Evolutionary conservation across 1,284 basidiomycete genomes (phyloP).

Genomic region (Trichosporon coremiiforme): DNA sequence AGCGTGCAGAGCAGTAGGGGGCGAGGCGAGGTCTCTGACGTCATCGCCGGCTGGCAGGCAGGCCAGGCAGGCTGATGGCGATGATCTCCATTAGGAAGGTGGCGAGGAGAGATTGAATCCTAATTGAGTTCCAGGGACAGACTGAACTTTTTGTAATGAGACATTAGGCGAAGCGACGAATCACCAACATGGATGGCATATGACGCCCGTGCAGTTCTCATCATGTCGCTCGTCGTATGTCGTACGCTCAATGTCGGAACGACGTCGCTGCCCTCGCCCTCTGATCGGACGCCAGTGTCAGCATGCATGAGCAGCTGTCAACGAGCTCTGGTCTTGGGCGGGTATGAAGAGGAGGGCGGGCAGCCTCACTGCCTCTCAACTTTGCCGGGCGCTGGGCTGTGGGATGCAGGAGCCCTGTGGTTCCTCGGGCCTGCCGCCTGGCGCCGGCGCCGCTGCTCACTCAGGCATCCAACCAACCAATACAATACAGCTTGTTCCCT

Average conservation of each 20-base stretch:
- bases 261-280: neutral
- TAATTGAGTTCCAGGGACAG: slow-evolving; percentile 1
- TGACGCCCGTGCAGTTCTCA: neutral
- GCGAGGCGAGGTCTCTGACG: neutral
- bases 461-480: neutral
- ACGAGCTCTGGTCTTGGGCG: neutral
- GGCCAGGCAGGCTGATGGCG: too few relatives aligned
- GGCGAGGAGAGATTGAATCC: neutral
- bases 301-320: neutral
- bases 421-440: neutral
- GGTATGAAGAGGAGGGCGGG: neutral
- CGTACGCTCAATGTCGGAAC: neutral
- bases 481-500: neutral
- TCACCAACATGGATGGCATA: neutral
- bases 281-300: neutral
- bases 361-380: neutral
- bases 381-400: too few relatives aligned
- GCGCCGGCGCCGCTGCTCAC: neutral
- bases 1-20: neutral
- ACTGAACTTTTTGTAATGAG: slow-evolving; percentile 1
- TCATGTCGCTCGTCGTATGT: neutral
- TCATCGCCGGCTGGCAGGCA: neutral
- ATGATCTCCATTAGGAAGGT: neutral
- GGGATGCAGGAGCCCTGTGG: too few relatives aligned
- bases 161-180: neutral